phyloP scores from a whole-genome alignment of 78 protist genomes.

The Dictyostelium brefeldianum region DNA sequence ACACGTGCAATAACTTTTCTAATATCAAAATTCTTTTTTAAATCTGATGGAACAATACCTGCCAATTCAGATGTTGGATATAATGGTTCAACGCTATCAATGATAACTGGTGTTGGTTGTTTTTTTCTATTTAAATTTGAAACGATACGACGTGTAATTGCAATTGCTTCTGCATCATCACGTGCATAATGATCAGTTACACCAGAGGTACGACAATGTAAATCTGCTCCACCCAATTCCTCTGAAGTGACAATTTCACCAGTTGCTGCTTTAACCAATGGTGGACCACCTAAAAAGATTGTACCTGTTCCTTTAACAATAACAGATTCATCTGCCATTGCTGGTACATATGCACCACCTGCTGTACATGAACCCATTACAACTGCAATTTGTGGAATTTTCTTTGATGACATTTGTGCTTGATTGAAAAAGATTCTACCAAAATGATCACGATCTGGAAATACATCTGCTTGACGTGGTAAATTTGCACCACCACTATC shows the following conservation, averaged over 20 bases:
- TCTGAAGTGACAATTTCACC: slow-evolving; percentile 93
- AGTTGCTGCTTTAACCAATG: slow-evolving; percentile 98
- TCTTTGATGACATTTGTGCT: slow-evolving; percentile 92
- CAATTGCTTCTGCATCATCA: slow-evolving; percentile 95
- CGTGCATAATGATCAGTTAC: slow-evolving; percentile 97
- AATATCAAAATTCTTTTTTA: slow-evolving; percentile 88
- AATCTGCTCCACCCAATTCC: slow-evolving; percentile 98
- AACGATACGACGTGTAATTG: slow-evolving; percentile 90
- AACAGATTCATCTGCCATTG: slow-evolving; percentile 97
- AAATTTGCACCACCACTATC: slow-evolving; percentile 97
- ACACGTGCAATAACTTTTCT: slow-evolving; percentile 93
- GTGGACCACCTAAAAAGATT: slow-evolving; percentile 98
- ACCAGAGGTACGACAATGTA: slow-evolving; percentile 96
- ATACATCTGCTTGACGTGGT: slow-evolving; percentile 95
- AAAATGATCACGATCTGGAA: slow-evolving; percentile 97
- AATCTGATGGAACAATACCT: slow-evolving; percentile 90
- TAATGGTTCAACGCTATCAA: slow-evolving; percentile 85
- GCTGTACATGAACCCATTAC: slow-evolving; percentile 99
- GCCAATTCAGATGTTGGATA: slow-evolving; percentile 82
- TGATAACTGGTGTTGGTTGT: slow-evolving; percentile 21
- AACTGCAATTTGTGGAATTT: slow-evolving; percentile 97
- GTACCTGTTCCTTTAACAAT: slow-evolving; percentile 96
- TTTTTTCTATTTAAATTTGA: slow-evolving; percentile 86
- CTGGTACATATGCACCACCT: slow-evolving; percentile 99
- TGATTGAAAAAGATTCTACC: slow-evolving; percentile 98